phyloP scores from a whole-genome alignment of 2,329 filamentous ascomycete species.

The Juglanconis sp. region DNA sequence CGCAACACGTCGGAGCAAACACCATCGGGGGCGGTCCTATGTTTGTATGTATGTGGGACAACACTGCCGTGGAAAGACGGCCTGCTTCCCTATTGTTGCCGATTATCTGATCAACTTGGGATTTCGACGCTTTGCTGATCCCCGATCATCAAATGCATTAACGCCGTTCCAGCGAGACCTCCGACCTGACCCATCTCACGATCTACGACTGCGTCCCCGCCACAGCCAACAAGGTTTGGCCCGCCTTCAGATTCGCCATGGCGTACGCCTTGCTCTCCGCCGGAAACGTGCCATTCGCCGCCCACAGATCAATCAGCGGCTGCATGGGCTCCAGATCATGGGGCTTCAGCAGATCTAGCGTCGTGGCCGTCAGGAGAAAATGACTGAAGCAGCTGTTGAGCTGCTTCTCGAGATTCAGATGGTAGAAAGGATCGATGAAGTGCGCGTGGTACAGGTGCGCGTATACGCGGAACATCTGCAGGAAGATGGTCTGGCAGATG shows the following conservation, averaged over 20 bases:
- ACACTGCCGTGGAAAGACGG: too few species aligned
- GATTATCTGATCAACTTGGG: too few species aligned
- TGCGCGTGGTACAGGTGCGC: constrained; percentile 87
- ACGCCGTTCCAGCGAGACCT: too few species aligned
- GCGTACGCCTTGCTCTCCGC: constrained; percentile 54
- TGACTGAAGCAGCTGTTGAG: constrained; percentile 72
- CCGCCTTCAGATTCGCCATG: constrained; percentile 46
- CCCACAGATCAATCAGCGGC: constrained; percentile 75
- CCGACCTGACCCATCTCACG: too few species aligned
- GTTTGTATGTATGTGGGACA: too few species aligned
- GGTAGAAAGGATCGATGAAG: constrained; percentile 69
- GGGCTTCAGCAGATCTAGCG: constrained; percentile 67
- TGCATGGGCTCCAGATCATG: constrained; percentile 82
- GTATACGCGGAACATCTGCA: constrained; percentile 88
- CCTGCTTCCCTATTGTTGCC: too few species aligned
- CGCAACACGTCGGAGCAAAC: too few species aligned
- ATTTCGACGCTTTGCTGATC: too few species aligned
- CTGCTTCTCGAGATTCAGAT: constrained; percentile 65
- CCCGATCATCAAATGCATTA: too few species aligned
- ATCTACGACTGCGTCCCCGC: constrained; percentile 15
- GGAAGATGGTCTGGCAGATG: constrained; percentile 78
- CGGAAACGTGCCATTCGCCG: constrained; percentile 72
- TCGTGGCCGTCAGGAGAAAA: constrained; percentile 65
- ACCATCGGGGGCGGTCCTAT: too few species aligned
- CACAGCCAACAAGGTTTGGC: constrained; percentile 36